These are phyloP conservation scores for Cornus florida DNA, from an alignment of 148 eudicot genomes.

Conservation along the genomic window DNA sequence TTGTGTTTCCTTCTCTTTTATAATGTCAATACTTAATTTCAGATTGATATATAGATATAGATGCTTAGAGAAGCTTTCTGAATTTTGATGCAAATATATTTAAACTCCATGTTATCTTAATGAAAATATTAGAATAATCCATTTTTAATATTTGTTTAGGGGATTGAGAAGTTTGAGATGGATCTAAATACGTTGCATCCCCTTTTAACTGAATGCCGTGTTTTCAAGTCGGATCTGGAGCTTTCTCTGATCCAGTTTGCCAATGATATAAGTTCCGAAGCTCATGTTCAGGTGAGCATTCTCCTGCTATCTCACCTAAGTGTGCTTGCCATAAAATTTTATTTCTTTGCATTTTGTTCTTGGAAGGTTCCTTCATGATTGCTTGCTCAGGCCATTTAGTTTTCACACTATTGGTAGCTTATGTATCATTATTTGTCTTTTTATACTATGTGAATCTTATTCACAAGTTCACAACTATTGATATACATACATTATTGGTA, in stretches of 20 bases:
- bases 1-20: neutral
- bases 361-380: neutral
- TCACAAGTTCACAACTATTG: neutral
- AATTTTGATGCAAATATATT: neutral
- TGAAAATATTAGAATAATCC: neutral
- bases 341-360: constrained; percentile 2
- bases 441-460: neutral
- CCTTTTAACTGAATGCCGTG: constrained; percentile 91
- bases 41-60: too few species aligned
- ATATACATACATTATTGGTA: too few species aligned
- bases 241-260: constrained; percentile 84
- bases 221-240: constrained; percentile 77
- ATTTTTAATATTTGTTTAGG: constrained; percentile 41
- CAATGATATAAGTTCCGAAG: constrained; percentile 96
- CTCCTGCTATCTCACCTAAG: constrained; percentile 9
- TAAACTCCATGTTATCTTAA: constrained; percentile 1
- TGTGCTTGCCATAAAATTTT: neutral
- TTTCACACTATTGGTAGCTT: neutral
- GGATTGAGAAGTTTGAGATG: constrained; percentile 70
- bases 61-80: neutral
- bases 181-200: constrained; percentile 83
- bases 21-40: neutral
- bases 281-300: constrained; percentile 79
- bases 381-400: neutral
- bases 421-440: neutral